These are phyloP conservation scores for Corinectria fuckeliana DNA, from an alignment of 2,329 filamentous ascomycete genomes.

Conservation along the genomic window DNA sequence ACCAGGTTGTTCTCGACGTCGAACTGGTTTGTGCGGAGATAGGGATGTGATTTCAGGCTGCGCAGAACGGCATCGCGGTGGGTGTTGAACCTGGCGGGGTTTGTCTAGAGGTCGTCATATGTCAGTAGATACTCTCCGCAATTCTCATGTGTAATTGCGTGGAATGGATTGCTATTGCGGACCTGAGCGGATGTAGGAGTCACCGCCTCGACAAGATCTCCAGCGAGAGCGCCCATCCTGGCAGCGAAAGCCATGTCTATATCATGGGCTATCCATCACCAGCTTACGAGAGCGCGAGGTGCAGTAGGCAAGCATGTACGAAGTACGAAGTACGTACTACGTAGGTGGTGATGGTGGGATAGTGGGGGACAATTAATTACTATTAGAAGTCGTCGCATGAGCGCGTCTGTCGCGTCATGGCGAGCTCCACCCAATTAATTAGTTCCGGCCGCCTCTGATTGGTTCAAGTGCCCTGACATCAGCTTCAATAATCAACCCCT, in stretches of 20 bases:
- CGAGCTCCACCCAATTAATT: slow-evolving; percentile 21
- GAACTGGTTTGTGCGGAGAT: slow-evolving; percentile 76
- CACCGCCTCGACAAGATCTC: slow-evolving; percentile 73
- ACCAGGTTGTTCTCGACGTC: slow-evolving; percentile 69
- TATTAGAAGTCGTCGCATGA: background rate
- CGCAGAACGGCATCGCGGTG: slow-evolving; percentile 58
- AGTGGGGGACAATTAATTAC: slow-evolving; percentile 15
- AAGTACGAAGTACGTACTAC: no score
- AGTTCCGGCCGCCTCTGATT: slow-evolving; percentile 24
- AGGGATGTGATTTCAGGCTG: slow-evolving; percentile 60
- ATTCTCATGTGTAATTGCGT: slow-evolving; percentile 2
- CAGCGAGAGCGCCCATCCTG: slow-evolving; percentile 67
- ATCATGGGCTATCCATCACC: slow-evolving; percentile 23
- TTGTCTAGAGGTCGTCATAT: slow-evolving; percentile 31
- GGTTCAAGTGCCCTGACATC: slow-evolving; percentile 28
- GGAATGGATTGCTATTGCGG: slow-evolving; percentile 28
- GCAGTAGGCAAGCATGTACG: no score
- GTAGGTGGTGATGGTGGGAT: slow-evolving; percentile 9
- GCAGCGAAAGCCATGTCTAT: slow-evolving; percentile 72
- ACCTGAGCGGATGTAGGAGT: slow-evolving; percentile 62
- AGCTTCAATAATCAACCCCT: slow-evolving; percentile 33
- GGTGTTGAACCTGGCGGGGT: slow-evolving; percentile 48
- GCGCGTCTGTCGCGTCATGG: slow-evolving; percentile 35
- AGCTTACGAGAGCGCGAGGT: no score
- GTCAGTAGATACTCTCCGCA: slow-evolving; percentile 2